Evolutionary conservation across 2,329 filamentous ascomycete species (phyloP), one percentile per base, ranked within the genome.

Genomic region (Reticulascus tulasneorum): DNA sequence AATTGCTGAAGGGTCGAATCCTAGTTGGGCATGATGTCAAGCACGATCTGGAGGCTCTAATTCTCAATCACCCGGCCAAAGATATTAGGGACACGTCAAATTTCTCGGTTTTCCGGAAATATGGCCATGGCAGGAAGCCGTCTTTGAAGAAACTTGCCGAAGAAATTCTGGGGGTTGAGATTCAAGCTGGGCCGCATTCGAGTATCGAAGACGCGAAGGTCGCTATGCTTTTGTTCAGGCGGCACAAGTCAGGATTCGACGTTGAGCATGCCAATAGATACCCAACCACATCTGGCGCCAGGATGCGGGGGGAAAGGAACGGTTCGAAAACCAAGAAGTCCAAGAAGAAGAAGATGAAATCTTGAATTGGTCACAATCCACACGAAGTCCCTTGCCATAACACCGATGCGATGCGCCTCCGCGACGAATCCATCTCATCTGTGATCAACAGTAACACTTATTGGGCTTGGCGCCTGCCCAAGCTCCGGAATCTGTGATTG

Each of bases 11-110:
- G 21, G 83, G 75, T 6, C 73, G 84, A 27, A 79, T 94, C 32
- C 64, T 96, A 5, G 76, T 96, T 13, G 90, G 89, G 0, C 90
- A 96, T 59, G 86, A 89, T 13, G 66, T 96, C 29, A 79, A 80
- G 52, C 86, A 95, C 53, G 82, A 89, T 35, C 73, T 95, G 19
- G 73, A 81, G 5, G 89, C 77, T 3, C 69, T 98, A 44, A 74
- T 84, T 45, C 64, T 97, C n/a, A 75, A 73, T 29, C 91, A 97
- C 54, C 84, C 89, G 9, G 75, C 77, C 46, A 75, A 78, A 40
- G 83, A 93, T 54, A 82, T 91, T 23, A 74, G 93, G 39, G 91
- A 98, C 57, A 97, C 93, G 13, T 82, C 86, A 47, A 82, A 82
- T 46, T 83, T 88, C 50, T 69, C 78, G 0, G 78, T 77, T 1